Evolutionary conservation across 352 stramenopile genomes (phyloP).

Genomic region (Phytophthora capsici): DNA sequence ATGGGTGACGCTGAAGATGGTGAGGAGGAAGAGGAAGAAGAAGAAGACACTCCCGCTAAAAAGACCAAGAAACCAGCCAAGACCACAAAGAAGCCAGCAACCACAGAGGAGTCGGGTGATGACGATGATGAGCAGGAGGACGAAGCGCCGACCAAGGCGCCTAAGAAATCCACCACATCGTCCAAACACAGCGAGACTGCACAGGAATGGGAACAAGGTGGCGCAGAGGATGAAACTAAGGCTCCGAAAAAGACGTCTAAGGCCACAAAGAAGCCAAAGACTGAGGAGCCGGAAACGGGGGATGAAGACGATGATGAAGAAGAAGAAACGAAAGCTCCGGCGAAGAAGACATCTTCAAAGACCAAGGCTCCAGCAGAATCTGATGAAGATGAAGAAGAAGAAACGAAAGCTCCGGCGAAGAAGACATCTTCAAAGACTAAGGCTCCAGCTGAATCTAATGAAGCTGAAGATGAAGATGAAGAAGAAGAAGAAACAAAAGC

Average conservation of each 20-base stretch:
- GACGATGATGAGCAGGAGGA: constrained; percentile 13
- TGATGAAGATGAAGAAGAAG: constrained; percentile 5
- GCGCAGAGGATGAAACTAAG: not conserved
- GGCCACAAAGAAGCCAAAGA: constrained; percentile 1
- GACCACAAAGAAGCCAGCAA: not conserved
- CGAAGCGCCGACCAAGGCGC: constrained; percentile 2
- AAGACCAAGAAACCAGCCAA: not conserved
- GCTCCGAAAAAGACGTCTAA: not conserved
- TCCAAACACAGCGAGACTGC: not conserved
- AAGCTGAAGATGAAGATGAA: too few species aligned
- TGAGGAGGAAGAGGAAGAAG: constrained; percentile 20
- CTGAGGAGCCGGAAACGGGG: not conserved
- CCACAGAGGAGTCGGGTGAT: constrained; percentile 4
- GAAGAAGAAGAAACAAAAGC: not conserved
- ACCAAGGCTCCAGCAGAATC: constrained; percentile 6
- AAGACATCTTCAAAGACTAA: constrained; percentile 10
- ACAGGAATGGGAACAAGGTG: not conserved
- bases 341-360: constrained; percentile 3
- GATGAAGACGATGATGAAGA: not conserved
- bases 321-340: not conserved
- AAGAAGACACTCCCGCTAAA: constrained; percentile 6
- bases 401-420: not conserved
- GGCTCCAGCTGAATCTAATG: not conserved
- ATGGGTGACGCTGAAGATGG: constrained; percentile 12
- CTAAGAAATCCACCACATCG: constrained; percentile 6